A percentile compares a stretch with the other conserved stretches of the same genome.
Conservation (phyloP, 169 alveolate genomes). For the Babesia microti region DNA sequence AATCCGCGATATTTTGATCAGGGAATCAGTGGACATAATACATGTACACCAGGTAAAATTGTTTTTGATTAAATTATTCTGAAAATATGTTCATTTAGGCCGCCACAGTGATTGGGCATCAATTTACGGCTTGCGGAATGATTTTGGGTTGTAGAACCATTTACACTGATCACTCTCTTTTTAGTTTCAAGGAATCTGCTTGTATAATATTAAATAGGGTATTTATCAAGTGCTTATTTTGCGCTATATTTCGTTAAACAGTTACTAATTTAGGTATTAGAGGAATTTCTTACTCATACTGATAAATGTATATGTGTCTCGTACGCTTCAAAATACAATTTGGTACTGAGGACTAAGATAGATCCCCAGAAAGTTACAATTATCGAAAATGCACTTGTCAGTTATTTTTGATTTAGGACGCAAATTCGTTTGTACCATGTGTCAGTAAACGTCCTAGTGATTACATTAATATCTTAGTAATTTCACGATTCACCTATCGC, state of each 20-base stretch:
- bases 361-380: slow-evolving; percentile 83
- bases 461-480: slow-evolving; percentile 80
- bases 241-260: not conserved
- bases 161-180: slow-evolving; percentile 98
- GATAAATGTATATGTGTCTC: slow-evolving; percentile 90
- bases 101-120: slow-evolving; percentile 20
- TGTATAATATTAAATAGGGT: slow-evolving; percentile 86
- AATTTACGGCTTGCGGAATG: slow-evolving; percentile 31
- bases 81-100: not conserved
- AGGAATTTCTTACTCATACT: slow-evolving; percentile 48
- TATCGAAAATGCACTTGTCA: slow-evolving; percentile 74
- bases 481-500: slow-evolving; percentile 89
- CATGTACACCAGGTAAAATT: slow-evolving; percentile 56
- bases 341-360: slow-evolving; percentile 84
- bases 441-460: slow-evolving; percentile 62
- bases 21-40: slow-evolving; percentile 92
- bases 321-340: slow-evolving; percentile 88
- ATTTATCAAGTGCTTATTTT: slow-evolving; percentile 43
- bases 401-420: slow-evolving; percentile 42
- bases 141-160: slow-evolving; percentile 69
- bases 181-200: slow-evolving; percentile 89
- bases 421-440: slow-evolving; percentile 56
- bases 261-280: slow-evolving; percentile 5
- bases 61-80: not conserved
- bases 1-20: slow-evolving; percentile 80